Evolutionary conservation across 768 basidiomycete genomes (phyloP), one percentile per base, ranked within the genome.

Genomic region (Mycena vulgaris): DNA sequence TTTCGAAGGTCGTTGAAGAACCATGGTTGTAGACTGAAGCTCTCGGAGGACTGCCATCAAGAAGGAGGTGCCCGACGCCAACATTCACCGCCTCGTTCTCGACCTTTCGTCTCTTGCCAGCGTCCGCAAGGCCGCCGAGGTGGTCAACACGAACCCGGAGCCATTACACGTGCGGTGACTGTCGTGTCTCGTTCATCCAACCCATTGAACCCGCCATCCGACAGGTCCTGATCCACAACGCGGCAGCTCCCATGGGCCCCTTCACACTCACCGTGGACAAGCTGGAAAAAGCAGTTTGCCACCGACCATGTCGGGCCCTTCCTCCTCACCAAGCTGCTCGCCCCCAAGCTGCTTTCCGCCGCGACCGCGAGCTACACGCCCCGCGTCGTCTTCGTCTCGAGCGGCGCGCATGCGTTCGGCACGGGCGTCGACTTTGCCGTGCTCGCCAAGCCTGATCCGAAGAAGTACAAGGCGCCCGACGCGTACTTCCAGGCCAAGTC

Each of bases 401-500:
- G 57, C 42, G 40, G 19, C 5, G 58, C 40, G 3, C 58, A 59
- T 28, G 45, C 40, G 1, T 59, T 45, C 8, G 58, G 58, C 40
- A 47, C 40, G 1, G 58, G 58, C 42, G 58, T 59, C 10, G 45
- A 59, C n/a, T 47, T 47, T 13, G 8, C 40, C 11, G 11, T 37
- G 2, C 40, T 59, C 40, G 30, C 28, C 19, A 16, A 59, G 7
- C 58, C 58, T 7, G 45, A 47, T 19, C 23, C 39, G 31, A 42
- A 2, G 19, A 49, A 47, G 47, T 61, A 61, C 47, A 11, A 21
- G 17, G 30, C 14, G 13, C 35, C 48, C 21, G 4, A 2, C 11
- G 59, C 47, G n/a, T 61, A 61, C 48, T 49, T n/a, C 31, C 59
- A 61, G 47, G 45, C 59, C 27, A 61, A 61, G 59, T 31, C 45